phyloP scores from a whole-genome alignment of 441 rosid genomes.

The Gossypium laxum region DNA sequence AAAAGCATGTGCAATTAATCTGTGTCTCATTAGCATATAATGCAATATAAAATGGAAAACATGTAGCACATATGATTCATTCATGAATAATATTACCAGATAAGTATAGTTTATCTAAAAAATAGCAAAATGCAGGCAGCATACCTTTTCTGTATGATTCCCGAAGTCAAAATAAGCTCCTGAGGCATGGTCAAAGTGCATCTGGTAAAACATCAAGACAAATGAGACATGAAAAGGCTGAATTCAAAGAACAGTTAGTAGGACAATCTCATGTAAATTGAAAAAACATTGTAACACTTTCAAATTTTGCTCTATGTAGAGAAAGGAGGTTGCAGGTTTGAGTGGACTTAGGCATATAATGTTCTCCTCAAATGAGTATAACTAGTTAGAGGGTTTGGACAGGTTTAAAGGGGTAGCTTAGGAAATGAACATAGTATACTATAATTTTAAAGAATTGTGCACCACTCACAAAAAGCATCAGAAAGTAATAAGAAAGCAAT shows the following conservation, averaged over 20 bases:
- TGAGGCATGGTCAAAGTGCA: conserved; percentile 67
- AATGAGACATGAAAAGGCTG: conserved; percentile 9
- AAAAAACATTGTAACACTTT: neutral
- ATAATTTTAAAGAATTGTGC: neutral
- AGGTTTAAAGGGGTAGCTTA: too few species aligned
- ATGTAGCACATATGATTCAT: neutral
- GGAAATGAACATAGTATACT: neutral
- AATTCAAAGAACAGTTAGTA: neutral
- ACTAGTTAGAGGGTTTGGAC: too few species aligned
- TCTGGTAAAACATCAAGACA: conserved; percentile 40
- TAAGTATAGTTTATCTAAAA: neutral
- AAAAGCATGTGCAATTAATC: neutral
- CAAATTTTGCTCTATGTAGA: neutral
- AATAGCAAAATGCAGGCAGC: conserved; percentile 13
- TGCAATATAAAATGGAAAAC: neutral
- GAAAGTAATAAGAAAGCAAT: neutral
- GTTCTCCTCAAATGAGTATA: neutral
- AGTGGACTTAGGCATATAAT: too few species aligned
- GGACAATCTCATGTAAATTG: neutral
- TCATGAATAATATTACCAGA: neutral
- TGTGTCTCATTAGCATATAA: neutral
- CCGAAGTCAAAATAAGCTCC: conserved; percentile 95
- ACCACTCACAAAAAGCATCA: neutral
- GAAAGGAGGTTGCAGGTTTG: neutral
- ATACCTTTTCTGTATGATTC: conserved; percentile 91